phyloP scores from a whole-genome alignment of 2,329 filamentous ascomycete species.

The Ampelomyces quisqualis region DNA sequence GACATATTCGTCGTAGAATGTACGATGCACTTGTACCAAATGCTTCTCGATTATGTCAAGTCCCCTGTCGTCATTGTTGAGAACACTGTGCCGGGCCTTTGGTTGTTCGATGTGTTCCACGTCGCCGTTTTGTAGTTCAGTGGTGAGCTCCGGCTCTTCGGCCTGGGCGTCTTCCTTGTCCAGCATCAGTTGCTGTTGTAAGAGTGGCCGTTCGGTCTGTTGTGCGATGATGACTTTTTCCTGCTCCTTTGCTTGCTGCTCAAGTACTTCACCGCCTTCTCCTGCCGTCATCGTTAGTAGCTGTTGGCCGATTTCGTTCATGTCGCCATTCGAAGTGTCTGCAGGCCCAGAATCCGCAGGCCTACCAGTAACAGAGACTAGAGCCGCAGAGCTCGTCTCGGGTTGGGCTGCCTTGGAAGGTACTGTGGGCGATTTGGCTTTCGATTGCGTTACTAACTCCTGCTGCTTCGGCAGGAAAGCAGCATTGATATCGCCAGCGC shows the following conservation, averaged over 20 bases:
- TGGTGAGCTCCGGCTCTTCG: conserved; percentile 51
- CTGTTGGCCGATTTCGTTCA: conserved; percentile 68
- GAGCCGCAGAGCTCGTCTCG: conserved; percentile 18
- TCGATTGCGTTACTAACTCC: conserved; percentile 34
- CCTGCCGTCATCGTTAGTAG: conserved; percentile 73
- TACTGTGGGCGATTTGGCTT: conserved; percentile 18
- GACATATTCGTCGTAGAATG: conserved; percentile 85
- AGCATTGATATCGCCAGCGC: conserved; percentile 97
- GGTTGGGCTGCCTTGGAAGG: conserved; percentile 13
- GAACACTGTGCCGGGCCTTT: conserved; percentile 68
- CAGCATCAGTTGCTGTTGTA: conserved; percentile 89
- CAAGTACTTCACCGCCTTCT: conserved; percentile 66
- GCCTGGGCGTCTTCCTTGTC: conserved; percentile 77
- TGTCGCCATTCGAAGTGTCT: conserved; percentile 45
- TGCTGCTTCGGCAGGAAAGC: conserved; percentile 84
- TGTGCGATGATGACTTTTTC: conserved; percentile 86
- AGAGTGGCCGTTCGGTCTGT: conserved; percentile 79
- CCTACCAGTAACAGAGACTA: conserved; percentile 25
- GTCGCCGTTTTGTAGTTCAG: conserved; percentile 44
- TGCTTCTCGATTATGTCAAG: conserved; percentile 74
- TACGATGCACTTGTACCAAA: conserved; percentile 70
- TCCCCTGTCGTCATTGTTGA: conserved; percentile 86
- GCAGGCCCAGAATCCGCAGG: conserved; percentile 17
- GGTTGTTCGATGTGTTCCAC: conserved; percentile 32
- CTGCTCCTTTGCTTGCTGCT: conserved; percentile 79